These are phyloP conservation scores for Neurospora sp. DNA, from an alignment of 495 filamentous ascomycete species.

Conservation along the genomic window DNA sequence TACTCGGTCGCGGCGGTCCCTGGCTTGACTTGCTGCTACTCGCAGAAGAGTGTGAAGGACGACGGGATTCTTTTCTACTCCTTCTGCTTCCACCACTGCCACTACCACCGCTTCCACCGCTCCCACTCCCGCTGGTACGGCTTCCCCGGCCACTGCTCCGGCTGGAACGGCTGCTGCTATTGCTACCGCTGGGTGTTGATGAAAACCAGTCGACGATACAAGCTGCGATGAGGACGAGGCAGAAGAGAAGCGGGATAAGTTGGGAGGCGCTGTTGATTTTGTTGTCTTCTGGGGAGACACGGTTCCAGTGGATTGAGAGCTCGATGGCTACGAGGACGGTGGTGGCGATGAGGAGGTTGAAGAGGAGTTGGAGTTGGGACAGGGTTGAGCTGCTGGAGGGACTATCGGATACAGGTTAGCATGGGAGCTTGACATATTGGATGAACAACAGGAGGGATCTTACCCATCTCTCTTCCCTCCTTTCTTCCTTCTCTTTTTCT, in stretches of 20 bases:
- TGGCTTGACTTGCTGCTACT: neutral
- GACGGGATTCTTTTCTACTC: neutral
- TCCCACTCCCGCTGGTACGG: neutral
- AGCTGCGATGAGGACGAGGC: slow-evolving; percentile 1
- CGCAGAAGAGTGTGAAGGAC: neutral
- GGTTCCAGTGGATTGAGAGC: slow-evolving; percentile 31
- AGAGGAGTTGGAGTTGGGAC: slow-evolving; percentile 8
- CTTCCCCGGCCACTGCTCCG: neutral
- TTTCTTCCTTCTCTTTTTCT: slow-evolving; percentile 1
- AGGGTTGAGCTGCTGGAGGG: slow-evolving; percentile 2
- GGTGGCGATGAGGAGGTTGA: slow-evolving; percentile 18
- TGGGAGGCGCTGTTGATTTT: slow-evolving; percentile 22
- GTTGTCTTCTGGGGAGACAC: slow-evolving; percentile 10
- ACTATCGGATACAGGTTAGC: neutral
- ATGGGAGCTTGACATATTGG: neutral
- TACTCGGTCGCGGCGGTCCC: neutral
- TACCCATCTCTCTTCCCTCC: slow-evolving; percentile 3
- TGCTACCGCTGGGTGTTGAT: neutral
- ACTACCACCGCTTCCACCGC: neutral
- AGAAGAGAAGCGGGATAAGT: slow-evolving; percentile 28
- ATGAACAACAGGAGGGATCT: neutral
- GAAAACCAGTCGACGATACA: slow-evolving; percentile 4
- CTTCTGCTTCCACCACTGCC: neutral
- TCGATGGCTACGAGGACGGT: slow-evolving; percentile 26
- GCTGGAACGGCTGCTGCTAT: neutral